These are phyloP conservation scores for Penicillium parvum DNA, from an alignment of 495 filamentous ascomycete species.

Conservation along the genomic window DNA sequence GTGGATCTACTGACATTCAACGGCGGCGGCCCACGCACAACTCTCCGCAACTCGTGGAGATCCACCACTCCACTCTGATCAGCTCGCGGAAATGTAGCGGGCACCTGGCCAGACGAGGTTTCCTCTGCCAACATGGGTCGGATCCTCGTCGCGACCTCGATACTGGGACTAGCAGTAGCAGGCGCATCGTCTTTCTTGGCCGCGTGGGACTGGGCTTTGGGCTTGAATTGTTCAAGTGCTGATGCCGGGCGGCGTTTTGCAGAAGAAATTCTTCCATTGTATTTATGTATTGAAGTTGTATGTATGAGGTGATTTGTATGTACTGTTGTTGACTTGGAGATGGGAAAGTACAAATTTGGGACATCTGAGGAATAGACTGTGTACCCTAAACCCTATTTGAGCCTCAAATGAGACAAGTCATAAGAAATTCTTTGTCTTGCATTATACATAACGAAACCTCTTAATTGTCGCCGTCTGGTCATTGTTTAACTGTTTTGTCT, in stretches of 20 bases:
- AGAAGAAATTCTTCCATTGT: background rate
- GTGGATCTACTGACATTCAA: slow-evolving; percentile 14
- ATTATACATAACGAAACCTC: background rate
- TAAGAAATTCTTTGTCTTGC: too few relatives aligned
- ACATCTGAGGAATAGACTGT: background rate
- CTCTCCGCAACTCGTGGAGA: slow-evolving; percentile 10
- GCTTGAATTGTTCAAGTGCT: background rate
- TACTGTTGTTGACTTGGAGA: background rate
- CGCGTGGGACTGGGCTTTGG: background rate
- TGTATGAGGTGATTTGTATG: background rate
- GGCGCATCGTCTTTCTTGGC: background rate
- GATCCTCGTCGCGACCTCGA: slow-evolving; percentile 6
- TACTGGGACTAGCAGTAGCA: background rate
- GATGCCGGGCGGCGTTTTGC: background rate
- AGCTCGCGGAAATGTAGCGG: slow-evolving; percentile 4
- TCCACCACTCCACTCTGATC: slow-evolving; percentile 9
- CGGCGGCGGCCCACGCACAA: slow-evolving; percentile 6
- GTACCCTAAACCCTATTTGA: background rate
- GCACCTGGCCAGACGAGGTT: slow-evolving; percentile 5
- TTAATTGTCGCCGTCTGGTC: too few relatives aligned
- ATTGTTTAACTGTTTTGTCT: too few relatives aligned
- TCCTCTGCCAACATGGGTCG: slow-evolving; percentile 9
- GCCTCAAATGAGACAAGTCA: too few relatives aligned
- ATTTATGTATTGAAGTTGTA: background rate
- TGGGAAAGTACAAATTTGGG: background rate